A percentile compares a stretch with the other conserved stretches of the same genome.
Conservation (phyloP, 2,329 filamentous ascomycete species). For the Cercospora nicotianae region DNA sequence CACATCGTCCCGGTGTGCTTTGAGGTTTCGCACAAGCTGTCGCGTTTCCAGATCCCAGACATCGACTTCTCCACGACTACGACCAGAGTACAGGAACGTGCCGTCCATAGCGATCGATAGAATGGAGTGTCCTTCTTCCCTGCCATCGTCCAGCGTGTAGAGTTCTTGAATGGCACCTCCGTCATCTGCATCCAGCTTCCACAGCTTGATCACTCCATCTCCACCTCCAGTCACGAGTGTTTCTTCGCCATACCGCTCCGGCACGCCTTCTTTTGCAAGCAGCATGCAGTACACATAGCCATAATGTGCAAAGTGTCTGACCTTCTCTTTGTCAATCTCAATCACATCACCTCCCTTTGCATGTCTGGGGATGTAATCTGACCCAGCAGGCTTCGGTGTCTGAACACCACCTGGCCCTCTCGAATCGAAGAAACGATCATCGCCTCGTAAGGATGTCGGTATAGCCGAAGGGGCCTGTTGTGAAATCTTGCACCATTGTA, state of each 20-base stretch:
- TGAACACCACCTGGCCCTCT: conserved; percentile 77
- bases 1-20: conserved; percentile 75
- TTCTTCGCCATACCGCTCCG: conserved; percentile 70
- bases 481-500: conserved; percentile 77
- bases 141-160: conserved; percentile 62
- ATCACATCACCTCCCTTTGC: conserved; percentile 64
- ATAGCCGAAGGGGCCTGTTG: conserved; percentile 40
- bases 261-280: conserved; percentile 70
- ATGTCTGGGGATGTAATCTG: conserved; percentile 50
- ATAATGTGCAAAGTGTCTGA: conserved; percentile 86
- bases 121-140: conserved; percentile 60
- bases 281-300: conserved; percentile 98
- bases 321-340: conserved; percentile 78
- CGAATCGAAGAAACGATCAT: conserved; percentile 93
- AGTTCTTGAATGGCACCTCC: conserved; percentile 68
- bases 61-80: conserved; percentile 83
- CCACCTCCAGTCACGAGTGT: conserved; percentile 88
- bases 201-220: conserved; percentile 93
- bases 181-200: conserved; percentile 66
- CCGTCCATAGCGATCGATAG: conserved; percentile 84
- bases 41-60: conserved; percentile 96
- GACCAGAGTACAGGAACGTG: conserved; percentile 88
- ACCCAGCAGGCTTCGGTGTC: conserved; percentile 68
- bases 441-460: conserved; percentile 55
- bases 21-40: conserved; percentile 84